phyloP scores from a whole-genome alignment of 2,329 filamentous ascomycete genomes.

The Volutella citrinella region DNA sequence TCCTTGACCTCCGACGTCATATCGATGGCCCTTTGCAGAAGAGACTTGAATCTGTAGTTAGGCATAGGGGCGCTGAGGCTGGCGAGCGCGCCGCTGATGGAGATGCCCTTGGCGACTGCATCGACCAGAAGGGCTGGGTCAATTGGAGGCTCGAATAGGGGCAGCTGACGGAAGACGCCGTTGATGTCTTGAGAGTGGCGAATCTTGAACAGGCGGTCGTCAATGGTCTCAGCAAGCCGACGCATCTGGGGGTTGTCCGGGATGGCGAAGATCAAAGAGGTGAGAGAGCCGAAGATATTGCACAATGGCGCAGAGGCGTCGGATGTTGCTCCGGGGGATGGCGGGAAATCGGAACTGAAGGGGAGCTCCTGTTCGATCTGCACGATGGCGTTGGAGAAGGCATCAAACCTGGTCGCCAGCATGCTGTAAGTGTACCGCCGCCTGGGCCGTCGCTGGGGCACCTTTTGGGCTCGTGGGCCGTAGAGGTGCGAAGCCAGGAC shows the following conservation, averaged over 20 bases:
- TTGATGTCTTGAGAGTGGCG: slow-evolving; percentile 3
- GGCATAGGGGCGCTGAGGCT: no score
- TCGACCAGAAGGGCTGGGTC: slow-evolving; percentile 1
- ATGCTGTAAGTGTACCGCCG: background rate
- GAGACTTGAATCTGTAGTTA: no score
- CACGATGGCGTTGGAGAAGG: background rate
- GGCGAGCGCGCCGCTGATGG: no score
- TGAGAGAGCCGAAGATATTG: no score
- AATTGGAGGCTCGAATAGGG: slow-evolving; percentile 1
- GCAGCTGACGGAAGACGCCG: background rate
- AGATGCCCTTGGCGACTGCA: no score
- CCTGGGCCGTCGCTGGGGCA: background rate
- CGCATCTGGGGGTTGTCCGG: slow-evolving; percentile 1
- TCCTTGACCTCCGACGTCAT: no score
- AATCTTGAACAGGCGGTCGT: slow-evolving; percentile 1
- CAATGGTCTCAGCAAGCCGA: background rate
- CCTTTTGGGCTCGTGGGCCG: background rate
- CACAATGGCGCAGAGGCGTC: no score
- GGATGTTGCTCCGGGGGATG: no score
- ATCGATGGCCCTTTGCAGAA: no score
- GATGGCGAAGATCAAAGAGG: no score
- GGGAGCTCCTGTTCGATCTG: slow-evolving; percentile 1
- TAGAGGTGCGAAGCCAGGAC: slow-evolving; percentile 9
- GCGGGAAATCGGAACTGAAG: no score
- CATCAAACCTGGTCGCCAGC: background rate